Percentiles rank a stretch among this genome's conserved stretches.
These are phyloP conservation scores for Trichosanthes cucumerina DNA, from an alignment of 306 rosid genomes.

Conservation along the genomic window DNA sequence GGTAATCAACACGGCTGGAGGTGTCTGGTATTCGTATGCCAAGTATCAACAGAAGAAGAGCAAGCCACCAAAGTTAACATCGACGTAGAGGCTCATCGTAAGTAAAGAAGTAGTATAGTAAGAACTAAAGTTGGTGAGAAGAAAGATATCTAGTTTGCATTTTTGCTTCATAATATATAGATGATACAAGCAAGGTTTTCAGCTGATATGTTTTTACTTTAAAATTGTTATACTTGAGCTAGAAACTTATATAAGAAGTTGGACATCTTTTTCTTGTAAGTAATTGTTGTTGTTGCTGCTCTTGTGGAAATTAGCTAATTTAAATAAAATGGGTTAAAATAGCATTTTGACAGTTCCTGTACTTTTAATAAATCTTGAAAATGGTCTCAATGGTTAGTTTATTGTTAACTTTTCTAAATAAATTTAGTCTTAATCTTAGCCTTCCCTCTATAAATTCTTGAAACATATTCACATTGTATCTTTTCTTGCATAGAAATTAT, in stretches of 20 bases:
- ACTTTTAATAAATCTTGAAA: no score
- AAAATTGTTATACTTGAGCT: no score
- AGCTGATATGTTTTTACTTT: not conserved
- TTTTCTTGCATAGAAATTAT: no score
- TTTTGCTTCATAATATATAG: not conserved
- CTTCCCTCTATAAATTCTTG: no score
- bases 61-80: slow-evolving; percentile 33
- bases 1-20: slow-evolving; percentile 88
- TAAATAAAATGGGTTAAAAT: not conserved
- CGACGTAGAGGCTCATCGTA: slow-evolving; percentile 47
- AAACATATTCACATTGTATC: no score
- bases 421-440: no score
- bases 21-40: slow-evolving; percentile 88
- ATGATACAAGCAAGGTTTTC: not conserved
- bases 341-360: no score
- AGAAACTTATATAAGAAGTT: not conserved
- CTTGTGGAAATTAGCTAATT: not conserved
- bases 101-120: slow-evolving; percentile 23
- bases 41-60: slow-evolving; percentile 67
- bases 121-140: not conserved
- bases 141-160: not conserved
- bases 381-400: no score
- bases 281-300: not conserved
- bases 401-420: no score
- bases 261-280: not conserved